Percentiles rank a stretch among this genome's conserved stretches.
Conservation (phyloP, 495 filamentous ascomycete genomes). For the Trichocladium antarcticum region DNA sequence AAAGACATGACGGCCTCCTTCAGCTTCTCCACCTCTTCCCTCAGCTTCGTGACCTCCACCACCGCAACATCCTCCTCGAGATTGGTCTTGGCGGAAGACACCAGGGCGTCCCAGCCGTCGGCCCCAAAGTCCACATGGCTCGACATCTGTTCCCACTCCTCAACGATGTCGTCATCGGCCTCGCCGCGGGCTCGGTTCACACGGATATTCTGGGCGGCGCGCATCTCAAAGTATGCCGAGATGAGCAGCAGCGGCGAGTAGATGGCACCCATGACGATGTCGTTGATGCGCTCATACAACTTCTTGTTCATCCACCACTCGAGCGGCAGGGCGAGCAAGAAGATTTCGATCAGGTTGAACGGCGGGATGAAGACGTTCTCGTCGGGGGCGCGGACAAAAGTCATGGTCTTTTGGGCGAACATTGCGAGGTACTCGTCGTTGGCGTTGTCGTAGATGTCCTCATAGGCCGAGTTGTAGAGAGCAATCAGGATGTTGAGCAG, state of each 20-base stretch:
- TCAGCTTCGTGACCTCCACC: conserved; percentile 56
- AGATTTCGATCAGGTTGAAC: conserved; percentile 86
- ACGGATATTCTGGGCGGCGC: conserved; percentile 54
- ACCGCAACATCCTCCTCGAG: conserved; percentile 60
- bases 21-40: conserved; percentile 56
- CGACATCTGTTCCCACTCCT: conserved; percentile 87
- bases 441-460: conserved; percentile 90
- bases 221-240: conserved; percentile 64
- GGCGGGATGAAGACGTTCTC: conserved; percentile 97
- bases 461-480: conserved; percentile 91
- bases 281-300: conserved; percentile 68
- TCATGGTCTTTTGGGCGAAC: conserved; percentile 82
- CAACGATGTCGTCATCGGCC: conserved; percentile 74
- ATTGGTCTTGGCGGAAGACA: conserved; percentile 63
- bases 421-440: conserved; percentile 90
- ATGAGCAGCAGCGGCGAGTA: conserved; percentile 78
- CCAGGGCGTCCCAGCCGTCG: conserved; percentile 69
- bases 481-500: conserved; percentile 91
- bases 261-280: conserved; percentile 71
- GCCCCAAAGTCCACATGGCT: conserved; percentile 62
- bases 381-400: conserved; percentile 91
- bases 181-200: conserved; percentile 68
- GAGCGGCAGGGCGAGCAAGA: conserved; percentile 66
- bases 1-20: conserved; percentile 37
- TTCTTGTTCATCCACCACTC: conserved; percentile 83